A percentile compares a stretch with the other conserved stretches of the same genome.
Conservation (phyloP, 2,329 filamentous ascomycete genomes). For the Mycosphaerella arachidis region DNA sequence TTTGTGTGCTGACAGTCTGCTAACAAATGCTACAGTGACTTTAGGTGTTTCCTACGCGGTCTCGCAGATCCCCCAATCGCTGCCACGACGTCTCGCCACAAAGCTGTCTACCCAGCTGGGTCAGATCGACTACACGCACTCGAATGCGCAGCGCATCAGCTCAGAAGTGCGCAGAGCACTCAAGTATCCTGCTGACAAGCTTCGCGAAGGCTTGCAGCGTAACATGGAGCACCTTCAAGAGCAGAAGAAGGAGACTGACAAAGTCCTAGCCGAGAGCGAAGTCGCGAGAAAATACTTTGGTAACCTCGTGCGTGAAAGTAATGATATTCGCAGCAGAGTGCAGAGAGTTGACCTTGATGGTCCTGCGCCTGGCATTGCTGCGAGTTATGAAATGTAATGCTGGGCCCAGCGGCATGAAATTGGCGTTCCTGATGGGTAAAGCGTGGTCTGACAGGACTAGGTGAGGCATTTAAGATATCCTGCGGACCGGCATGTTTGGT, state of each 20-base stretch:
- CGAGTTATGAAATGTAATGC: constrained; percentile 28
- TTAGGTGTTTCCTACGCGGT: constrained; percentile 77
- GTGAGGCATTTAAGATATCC: constrained; percentile 1
- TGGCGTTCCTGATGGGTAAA: neutral
- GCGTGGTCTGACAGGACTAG: neutral
- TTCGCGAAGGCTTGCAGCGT: constrained; percentile 76
- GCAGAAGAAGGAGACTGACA: constrained; percentile 76
- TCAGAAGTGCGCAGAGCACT: constrained; percentile 83
- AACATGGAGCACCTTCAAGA: constrained; percentile 76
- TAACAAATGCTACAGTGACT: constrained; percentile 53
- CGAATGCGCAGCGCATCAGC: constrained; percentile 79
- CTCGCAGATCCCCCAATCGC: constrained; percentile 79
- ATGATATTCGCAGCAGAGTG: constrained; percentile 47
- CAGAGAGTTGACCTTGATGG: constrained; percentile 51
- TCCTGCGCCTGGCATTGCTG: constrained; percentile 42
- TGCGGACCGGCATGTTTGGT: neutral
- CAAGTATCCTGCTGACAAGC: constrained; percentile 77
- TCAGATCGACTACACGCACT: constrained; percentile 86
- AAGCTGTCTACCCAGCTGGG: constrained; percentile 80
- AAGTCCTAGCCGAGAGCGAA: constrained; percentile 77
- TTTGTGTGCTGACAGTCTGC: constrained; percentile 14
- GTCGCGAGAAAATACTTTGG: constrained; percentile 85
- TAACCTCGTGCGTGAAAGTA: constrained; percentile 67
- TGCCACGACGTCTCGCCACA: constrained; percentile 76
- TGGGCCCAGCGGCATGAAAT: neutral